Conservation (phyloP, 192 early-diverging fungal genomes). For the Powellomyces hirtus region DNA sequence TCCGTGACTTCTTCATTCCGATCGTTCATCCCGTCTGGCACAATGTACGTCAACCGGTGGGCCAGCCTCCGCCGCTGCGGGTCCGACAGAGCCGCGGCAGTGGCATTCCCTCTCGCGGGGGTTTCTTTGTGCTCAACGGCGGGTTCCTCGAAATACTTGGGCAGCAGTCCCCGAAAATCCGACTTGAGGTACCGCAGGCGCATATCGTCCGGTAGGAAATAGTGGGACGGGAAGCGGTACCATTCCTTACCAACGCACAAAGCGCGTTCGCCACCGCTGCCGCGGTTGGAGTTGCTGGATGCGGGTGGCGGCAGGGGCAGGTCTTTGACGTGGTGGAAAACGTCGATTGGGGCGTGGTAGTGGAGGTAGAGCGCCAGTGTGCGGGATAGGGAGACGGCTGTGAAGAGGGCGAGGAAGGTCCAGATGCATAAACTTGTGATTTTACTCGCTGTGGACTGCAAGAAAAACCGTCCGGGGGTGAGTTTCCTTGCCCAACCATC, state of each 20-base stretch:
- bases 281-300: too few relatives aligned
- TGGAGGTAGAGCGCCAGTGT: conserved; percentile 64
- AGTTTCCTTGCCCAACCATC: not conserved
- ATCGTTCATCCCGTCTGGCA: conserved; percentile 60
- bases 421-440: not conserved
- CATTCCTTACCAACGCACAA: conserved; percentile 93
- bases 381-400: conserved; percentile 64
- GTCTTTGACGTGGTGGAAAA: conserved; percentile 49
- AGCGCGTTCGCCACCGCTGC: conserved; percentile 18
- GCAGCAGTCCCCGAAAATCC: conserved; percentile 77
- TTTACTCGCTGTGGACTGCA: not conserved
- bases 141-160: conserved; percentile 69
- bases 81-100: not conserved
- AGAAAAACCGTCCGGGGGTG: too few relatives aligned
- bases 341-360: conserved; percentile 72
- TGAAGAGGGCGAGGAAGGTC: conserved; percentile 27
- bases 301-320: not conserved
- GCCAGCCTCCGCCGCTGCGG: not conserved
- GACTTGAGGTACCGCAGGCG: conserved; percentile 69
- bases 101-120: not conserved
- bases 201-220: conserved; percentile 75
- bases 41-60: not conserved
- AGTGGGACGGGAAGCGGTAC: conserved; percentile 92
- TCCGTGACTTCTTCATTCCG: conserved; percentile 58
- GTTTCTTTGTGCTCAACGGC: too few relatives aligned